A percentile compares a stretch with the other conserved stretches of the same genome.
Evolutionary conservation across 1,284 basidiomycete genomes (phyloP).

Genomic region (Trichosporon inkin): DNA sequence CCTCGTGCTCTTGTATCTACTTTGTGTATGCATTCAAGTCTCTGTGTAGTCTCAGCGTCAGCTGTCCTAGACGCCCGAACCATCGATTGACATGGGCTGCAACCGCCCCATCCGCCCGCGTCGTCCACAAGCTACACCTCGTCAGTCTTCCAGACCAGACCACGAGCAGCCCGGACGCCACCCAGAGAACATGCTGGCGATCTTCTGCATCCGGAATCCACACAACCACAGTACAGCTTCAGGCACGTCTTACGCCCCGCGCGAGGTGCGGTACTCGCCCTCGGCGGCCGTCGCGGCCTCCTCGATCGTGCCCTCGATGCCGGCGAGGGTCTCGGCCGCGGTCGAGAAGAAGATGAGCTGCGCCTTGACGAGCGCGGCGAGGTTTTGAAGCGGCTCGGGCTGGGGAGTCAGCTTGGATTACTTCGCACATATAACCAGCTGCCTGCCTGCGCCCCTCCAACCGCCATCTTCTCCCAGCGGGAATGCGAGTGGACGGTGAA

Average conservation of each 20-base stretch:
- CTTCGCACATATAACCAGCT: no score
- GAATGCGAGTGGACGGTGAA: not conserved
- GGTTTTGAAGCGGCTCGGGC: conserved; percentile 92
- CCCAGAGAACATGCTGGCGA: not conserved
- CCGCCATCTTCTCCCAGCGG: no score
- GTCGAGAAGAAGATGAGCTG: conserved; percentile 77
- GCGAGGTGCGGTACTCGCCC: conserved; percentile 74
- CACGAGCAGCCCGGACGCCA: no score
- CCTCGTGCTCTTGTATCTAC: not conserved
- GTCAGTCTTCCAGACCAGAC: no score
- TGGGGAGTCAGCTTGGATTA: conserved; percentile 44
- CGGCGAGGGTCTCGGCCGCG: conserved; percentile 76
- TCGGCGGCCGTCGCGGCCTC: conserved; percentile 84
- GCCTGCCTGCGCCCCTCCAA: no score
- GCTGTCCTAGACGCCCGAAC: not conserved
- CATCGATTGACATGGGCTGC: not conserved
- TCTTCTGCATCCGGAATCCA: not conserved
- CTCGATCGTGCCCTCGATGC: conserved; percentile 82
- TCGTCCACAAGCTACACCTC: no score
- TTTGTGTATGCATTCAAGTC: conserved; percentile 1
- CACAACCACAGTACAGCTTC: not conserved
- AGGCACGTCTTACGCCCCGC: conserved; percentile 36
- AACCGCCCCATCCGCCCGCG: no score
- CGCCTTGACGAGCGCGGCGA: conserved; percentile 88
- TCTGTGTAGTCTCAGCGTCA: not conserved